These are phyloP conservation scores for Colletotrichum truncatum DNA, from an alignment of 2,329 filamentous ascomycete genomes.

Conservation along the genomic window DNA sequence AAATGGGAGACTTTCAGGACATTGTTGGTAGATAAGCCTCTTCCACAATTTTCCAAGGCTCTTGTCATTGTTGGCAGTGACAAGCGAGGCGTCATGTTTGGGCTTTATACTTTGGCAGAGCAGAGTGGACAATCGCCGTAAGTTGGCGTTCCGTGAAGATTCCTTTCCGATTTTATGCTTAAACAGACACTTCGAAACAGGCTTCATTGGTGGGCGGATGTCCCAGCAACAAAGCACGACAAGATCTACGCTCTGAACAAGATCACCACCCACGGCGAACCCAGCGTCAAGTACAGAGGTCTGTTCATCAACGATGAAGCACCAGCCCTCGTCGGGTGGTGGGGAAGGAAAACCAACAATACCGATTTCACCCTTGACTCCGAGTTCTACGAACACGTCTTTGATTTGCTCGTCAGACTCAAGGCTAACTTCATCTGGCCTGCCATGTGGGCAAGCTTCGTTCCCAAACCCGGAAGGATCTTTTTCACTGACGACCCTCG, in stretches of 20 bases:
- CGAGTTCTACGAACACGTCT: conserved; percentile 72
- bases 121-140: conserved; percentile 68
- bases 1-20: conserved; percentile 67
- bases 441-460: conserved; percentile 44
- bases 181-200: too few species aligned
- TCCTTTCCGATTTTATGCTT: too few species aligned
- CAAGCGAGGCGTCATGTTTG: conserved; percentile 68
- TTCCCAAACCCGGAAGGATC: conserved; percentile 68
- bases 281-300: conserved; percentile 67
- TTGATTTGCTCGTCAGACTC: conserved; percentile 72
- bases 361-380: conserved; percentile 42
- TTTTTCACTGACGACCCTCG: conserved; percentile 74
- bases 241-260: conserved; percentile 56
- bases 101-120: conserved; percentile 67
- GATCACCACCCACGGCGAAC: conserved; percentile 51
- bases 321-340: conserved; percentile 35
- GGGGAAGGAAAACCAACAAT: conserved; percentile 1
- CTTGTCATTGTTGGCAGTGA: conserved; percentile 67
- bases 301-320: conserved; percentile 68
- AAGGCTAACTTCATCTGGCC: conserved; percentile 79
- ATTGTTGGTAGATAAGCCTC: conserved; percentile 55
- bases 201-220: conserved; percentile 70
- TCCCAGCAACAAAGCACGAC: conserved; percentile 54
- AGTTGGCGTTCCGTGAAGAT: conserved; percentile 14
- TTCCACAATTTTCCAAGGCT: conserved; percentile 50